These are phyloP conservation scores for Chiua sp. DNA, from an alignment of 1,284 basidiomycete genomes.

Conservation along the genomic window DNA sequence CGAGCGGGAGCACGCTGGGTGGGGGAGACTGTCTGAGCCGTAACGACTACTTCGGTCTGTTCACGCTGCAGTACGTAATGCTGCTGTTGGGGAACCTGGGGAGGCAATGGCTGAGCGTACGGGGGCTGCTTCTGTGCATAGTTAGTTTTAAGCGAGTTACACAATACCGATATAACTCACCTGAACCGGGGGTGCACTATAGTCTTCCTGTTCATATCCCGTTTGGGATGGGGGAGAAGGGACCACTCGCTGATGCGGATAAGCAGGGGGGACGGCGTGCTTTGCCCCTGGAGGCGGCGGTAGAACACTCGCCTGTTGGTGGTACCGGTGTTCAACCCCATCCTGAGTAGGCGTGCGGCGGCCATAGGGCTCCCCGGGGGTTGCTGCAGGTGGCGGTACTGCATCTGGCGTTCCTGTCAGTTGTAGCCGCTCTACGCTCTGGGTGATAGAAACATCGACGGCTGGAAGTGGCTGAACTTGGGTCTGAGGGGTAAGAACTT, in stretches of 20 bases:
- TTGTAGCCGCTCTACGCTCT: constrained; percentile 57
- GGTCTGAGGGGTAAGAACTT: constrained; percentile 40
- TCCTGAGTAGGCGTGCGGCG: constrained; percentile 40
- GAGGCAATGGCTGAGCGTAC: constrained; percentile 31
- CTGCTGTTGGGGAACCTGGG: constrained; percentile 26
- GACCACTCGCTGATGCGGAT: constrained; percentile 37
- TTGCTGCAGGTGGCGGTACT: constrained; percentile 36
- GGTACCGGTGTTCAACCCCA: constrained; percentile 35
- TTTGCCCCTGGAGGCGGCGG: constrained; percentile 52
- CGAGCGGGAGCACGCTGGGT: constrained; percentile 47
- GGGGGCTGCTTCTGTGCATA: constrained; percentile 19
- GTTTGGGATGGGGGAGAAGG: constrained; percentile 27
- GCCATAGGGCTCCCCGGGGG: constrained; percentile 42
- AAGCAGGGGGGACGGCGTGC: constrained; percentile 44
- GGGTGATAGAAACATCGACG: constrained; percentile 36
- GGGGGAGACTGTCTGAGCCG: constrained; percentile 33
- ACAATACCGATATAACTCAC: constrained; percentile 16
- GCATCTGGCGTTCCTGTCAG: constrained; percentile 46
- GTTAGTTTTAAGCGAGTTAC: constrained; percentile 14
- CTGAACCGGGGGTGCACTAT: constrained; percentile 27
- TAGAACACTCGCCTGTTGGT: constrained; percentile 38
- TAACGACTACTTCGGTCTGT: constrained; percentile 27
- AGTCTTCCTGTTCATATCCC: constrained; percentile 39
- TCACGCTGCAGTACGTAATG: constrained; percentile 34
- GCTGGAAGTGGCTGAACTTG: constrained; percentile 36